phyloP scores from a whole-genome alignment of 306 rosid species.

The Cicer bijugum region DNA sequence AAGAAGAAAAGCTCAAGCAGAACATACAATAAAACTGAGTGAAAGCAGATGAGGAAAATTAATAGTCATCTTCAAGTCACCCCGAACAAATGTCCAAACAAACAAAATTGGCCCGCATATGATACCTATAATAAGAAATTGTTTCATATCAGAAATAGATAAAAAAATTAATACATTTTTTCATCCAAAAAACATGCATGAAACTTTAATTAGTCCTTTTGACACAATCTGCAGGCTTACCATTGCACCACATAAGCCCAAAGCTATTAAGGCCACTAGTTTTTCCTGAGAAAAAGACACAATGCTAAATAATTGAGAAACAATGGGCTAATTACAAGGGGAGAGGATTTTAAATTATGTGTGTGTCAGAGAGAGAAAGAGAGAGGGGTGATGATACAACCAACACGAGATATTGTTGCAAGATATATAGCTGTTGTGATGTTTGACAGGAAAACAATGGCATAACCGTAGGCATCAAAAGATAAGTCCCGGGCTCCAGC shows the following conservation, averaged over 20 bases:
- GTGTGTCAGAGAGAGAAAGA: not conserved
- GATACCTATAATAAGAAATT: conserved; percentile 53
- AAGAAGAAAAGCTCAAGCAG: conserved; percentile 34
- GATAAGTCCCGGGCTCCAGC: conserved; percentile 87
- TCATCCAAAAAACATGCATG: not conserved
- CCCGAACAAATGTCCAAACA: conserved; percentile 65
- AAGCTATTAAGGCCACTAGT: conserved; percentile 86
- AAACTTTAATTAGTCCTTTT: conserved; percentile 6
- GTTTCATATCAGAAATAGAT: conserved; percentile 24
- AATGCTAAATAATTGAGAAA: conserved; percentile 38
- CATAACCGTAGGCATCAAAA: conserved; percentile 81
- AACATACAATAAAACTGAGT: conserved; percentile 72
- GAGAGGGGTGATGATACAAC: conserved; percentile 52
- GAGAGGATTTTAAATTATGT: not conserved
- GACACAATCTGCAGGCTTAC: conserved; percentile 51
- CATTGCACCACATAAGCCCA: conserved; percentile 96
- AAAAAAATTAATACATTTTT: not conserved
- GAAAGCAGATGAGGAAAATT: conserved; percentile 67
- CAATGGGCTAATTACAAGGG: conserved; percentile 39
- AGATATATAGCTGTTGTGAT: conserved; percentile 81
- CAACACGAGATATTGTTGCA: conserved; percentile 79
- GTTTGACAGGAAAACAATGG: conserved; percentile 79
- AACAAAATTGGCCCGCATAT: conserved; percentile 71
- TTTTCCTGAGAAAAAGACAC: conserved; percentile 61
- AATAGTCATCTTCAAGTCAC: conserved; percentile 70